Evolutionary conservation across 2,329 filamentous ascomycete species (phyloP).

Genomic region (Beauveria sp.): DNA sequence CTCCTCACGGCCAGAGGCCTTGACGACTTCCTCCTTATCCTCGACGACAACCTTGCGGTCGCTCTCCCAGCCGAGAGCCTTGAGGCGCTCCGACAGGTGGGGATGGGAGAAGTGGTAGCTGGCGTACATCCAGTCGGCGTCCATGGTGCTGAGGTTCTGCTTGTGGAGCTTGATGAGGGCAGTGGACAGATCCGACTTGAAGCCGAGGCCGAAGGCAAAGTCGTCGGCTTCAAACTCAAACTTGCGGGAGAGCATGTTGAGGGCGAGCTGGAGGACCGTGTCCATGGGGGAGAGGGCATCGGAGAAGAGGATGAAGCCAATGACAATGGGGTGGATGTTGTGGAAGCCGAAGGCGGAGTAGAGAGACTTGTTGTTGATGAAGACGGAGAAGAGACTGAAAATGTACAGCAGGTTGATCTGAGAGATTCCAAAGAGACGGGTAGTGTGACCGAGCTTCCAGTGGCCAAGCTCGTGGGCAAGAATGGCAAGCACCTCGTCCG

Average conservation of each 20-base stretch:
- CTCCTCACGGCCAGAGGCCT: slow-evolving; percentile 67
- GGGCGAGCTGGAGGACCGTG: slow-evolving; percentile 84
- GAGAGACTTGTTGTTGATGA: slow-evolving; percentile 89
- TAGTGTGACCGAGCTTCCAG: slow-evolving; percentile 95
- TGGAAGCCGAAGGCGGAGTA: slow-evolving; percentile 89
- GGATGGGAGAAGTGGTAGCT: slow-evolving; percentile 99
- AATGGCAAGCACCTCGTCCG: slow-evolving; percentile 88
- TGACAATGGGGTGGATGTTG: slow-evolving; percentile 79
- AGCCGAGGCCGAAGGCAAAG: slow-evolving; percentile 81
- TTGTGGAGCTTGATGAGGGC: slow-evolving; percentile 96
- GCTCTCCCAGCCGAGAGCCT: slow-evolving; percentile 81
- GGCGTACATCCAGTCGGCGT: slow-evolving; percentile 96
- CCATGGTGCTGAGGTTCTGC: slow-evolving; percentile 97
- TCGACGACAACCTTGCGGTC: slow-evolving; percentile 34
- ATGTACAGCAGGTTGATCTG: slow-evolving; percentile 94
- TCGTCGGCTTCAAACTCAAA: slow-evolving; percentile 96
- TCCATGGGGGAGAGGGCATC: slow-evolving; percentile 94
- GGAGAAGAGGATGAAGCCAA: slow-evolving; percentile 96
- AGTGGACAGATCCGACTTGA: slow-evolving; percentile 71
- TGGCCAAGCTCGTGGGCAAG: slow-evolving; percentile 94
- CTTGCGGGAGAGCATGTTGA: slow-evolving; percentile 90
- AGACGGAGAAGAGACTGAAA: slow-evolving; percentile 92
- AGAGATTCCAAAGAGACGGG: slow-evolving; percentile 78
- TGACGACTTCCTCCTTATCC: slow-evolving; percentile 44
- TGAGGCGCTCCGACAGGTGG: slow-evolving; percentile 86